Percentiles rank a stretch among this genome's conserved stretches.
phyloP scores from a whole-genome alignment of 225 moss, liverwort and hornwort genomes.

The Straminergon stramineum region DNA sequence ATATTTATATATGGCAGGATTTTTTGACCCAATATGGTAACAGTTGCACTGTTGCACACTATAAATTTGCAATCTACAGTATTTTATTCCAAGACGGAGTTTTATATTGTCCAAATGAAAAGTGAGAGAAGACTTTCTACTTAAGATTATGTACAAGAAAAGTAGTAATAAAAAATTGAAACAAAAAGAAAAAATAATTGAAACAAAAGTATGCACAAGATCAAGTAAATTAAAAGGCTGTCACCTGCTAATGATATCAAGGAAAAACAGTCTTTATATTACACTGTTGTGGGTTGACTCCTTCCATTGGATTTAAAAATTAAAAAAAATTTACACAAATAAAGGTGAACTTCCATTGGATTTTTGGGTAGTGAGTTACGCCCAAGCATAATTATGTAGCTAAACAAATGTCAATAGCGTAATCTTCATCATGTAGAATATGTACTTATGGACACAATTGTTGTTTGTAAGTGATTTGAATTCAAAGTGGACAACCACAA shows the following conservation, averaged over 20 bases:
- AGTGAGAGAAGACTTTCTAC: not conserved
- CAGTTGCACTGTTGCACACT: not conserved
- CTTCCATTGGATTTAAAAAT: not conserved
- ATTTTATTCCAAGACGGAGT: not conserved
- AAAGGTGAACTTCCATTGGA: not conserved
- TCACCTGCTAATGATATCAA: not conserved
- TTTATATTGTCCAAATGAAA: not conserved
- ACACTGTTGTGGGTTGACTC: not conserved
- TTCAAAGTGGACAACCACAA: not conserved
- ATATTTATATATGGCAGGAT: not conserved
- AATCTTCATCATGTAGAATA: not conserved
- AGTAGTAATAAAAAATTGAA: not conserved
- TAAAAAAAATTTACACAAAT: too few relatives aligned
- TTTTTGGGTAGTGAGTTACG: not conserved
- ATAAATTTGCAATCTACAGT: not conserved
- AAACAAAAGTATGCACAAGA: not conserved
- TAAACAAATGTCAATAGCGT: not conserved
- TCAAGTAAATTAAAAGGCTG: not conserved
- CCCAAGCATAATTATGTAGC: too few relatives aligned
- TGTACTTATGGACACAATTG: not conserved
- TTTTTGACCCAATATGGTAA: not conserved
- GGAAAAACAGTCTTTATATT: not conserved
- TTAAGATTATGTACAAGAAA: not conserved
- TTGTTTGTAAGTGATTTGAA: not conserved
- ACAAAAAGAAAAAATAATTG: not conserved